These are phyloP conservation scores for Apiospora arundinis DNA, from an alignment of 2,329 filamentous ascomycete species.

Conservation along the genomic window DNA sequence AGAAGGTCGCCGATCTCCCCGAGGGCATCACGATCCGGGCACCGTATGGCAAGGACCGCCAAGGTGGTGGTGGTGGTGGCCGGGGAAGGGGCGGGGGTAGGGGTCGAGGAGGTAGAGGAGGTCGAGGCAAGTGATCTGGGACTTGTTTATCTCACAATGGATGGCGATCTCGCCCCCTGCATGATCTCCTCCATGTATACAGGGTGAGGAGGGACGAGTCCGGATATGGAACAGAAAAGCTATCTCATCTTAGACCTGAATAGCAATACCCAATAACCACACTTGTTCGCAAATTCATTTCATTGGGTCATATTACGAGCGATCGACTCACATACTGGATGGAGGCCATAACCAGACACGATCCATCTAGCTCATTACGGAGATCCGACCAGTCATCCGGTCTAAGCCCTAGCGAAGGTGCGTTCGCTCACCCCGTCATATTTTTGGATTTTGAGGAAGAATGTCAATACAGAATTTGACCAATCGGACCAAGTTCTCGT, in stretches of 20 bases:
- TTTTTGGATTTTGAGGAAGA: background rate
- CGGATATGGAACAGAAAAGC: background rate
- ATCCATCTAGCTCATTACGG: background rate
- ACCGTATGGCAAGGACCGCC: conserved; percentile 54
- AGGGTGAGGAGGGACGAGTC: background rate
- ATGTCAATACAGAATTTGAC: background rate
- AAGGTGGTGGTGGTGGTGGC: conserved; percentile 43
- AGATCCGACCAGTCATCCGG: background rate
- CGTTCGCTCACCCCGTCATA: background rate
- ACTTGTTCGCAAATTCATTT: background rate
- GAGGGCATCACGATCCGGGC: conserved; percentile 56
- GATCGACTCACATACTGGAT: too few relatives aligned
- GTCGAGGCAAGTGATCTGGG: conserved; percentile 33
- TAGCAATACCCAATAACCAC: background rate
- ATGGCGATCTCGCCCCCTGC: background rate
- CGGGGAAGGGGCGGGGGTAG: conserved; percentile 41
- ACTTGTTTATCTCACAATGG: background rate
- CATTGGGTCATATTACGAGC: too few relatives aligned
- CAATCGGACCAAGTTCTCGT: background rate
- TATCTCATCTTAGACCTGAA: background rate
- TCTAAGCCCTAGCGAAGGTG: background rate
- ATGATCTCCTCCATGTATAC: too few relatives aligned
- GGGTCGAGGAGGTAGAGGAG: conserved; percentile 20
- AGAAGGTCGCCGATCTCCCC: conserved; percentile 71
- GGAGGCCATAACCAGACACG: too few relatives aligned